phyloP scores from a whole-genome alignment of 2,329 filamentous ascomycete genomes.

The Bipolaris oryzae region DNA sequence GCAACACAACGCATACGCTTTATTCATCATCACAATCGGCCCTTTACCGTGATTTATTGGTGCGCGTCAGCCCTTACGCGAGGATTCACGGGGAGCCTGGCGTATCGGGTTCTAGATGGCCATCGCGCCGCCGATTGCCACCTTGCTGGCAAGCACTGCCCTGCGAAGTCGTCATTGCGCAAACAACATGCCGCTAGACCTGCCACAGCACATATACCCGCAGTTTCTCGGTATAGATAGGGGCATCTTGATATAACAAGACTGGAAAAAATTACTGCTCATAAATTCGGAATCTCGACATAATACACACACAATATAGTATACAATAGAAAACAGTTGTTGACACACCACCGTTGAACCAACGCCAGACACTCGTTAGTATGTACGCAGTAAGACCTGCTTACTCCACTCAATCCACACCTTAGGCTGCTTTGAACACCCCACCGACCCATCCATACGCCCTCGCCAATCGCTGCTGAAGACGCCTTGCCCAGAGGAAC shows the following conservation, averaged over 20 bases:
- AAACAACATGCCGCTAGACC: conserved; percentile 3
- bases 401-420: conserved; percentile 2
- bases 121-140: conserved; percentile 11
- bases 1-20: neutral
- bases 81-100: neutral
- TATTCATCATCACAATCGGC: neutral
- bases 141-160: conserved; percentile 5
- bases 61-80: neutral
- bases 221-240: neutral
- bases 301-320: neutral
- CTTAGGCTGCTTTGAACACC: conserved; percentile 1
- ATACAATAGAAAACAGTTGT: neutral
- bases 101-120: conserved; percentile 1
- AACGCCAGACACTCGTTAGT: neutral
- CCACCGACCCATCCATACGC: conserved; percentile 57
- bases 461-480: conserved; percentile 57
- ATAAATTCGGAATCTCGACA: neutral
- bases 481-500: conserved; percentile 53
- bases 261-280: no score
- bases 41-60: neutral
- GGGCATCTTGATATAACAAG: neutral
- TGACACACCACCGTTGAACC: neutral
- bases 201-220: neutral
- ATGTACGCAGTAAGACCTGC: neutral
- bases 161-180: conserved; percentile 7